Percentiles rank a stretch among this genome's conserved stretches.
Evolutionary conservation across 2,329 filamentous ascomycete genomes (phyloP).

Genomic region (Botrytis fragariae): DNA sequence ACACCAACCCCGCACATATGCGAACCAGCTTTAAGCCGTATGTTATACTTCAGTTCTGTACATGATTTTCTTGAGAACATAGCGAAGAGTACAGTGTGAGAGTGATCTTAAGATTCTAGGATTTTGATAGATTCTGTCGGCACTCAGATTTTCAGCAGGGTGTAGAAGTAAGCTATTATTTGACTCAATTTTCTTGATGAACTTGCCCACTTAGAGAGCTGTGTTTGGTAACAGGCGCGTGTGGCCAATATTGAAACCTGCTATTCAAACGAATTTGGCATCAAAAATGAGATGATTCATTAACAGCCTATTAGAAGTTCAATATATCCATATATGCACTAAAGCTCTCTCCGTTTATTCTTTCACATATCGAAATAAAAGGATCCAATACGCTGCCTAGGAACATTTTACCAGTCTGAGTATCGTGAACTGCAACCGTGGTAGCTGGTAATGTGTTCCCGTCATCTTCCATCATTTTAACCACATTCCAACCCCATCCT

Average conservation of each 20-base stretch:
- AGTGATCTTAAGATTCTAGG: background rate
- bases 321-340: constrained; percentile 8
- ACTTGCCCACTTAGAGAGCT: background rate
- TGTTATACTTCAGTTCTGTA: too few relatives aligned
- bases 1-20: background rate
- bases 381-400: constrained; percentile 29
- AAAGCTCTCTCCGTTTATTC: constrained; percentile 6
- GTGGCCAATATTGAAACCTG: background rate
- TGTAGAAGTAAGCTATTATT: background rate
- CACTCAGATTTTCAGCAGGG: background rate
- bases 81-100: background rate
- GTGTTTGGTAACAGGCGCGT: background rate
- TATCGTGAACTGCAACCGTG: constrained; percentile 38
- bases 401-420: constrained; percentile 37
- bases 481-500: constrained; percentile 25
- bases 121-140: background rate
- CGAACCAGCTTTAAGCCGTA: too few relatives aligned
- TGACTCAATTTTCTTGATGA: background rate
- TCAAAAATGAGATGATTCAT: background rate
- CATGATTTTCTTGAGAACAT: too few relatives aligned
- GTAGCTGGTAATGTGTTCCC: constrained; percentile 33
- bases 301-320: background rate
- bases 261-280: background rate
- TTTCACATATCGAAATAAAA: constrained; percentile 17
- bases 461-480: constrained; percentile 41